Conservation (phyloP, 1,284 basidiomycete genomes). For the Golubevia sp. region DNA sequence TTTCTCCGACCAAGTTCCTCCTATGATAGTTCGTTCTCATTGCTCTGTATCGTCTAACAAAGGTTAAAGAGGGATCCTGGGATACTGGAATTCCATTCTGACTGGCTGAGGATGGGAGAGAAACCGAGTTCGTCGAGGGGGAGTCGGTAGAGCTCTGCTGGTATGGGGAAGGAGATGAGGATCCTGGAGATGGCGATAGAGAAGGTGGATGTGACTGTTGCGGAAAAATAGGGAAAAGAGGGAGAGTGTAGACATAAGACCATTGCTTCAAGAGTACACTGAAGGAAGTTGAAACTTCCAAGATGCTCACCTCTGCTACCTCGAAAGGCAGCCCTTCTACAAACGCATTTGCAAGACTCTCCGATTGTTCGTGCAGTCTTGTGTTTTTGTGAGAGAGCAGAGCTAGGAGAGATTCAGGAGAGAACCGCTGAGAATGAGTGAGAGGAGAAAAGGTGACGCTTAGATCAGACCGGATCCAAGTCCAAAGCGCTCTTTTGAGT, state of each 20-base stretch:
- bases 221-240: neutral
- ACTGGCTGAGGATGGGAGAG: neutral
- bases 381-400: constrained; percentile 27
- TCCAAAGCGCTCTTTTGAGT: no score
- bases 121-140: constrained; percentile 3
- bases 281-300: neutral
- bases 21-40: constrained; percentile 32
- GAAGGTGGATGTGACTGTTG: neutral
- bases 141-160: neutral
- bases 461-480: no score
- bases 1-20: constrained; percentile 29
- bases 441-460: neutral
- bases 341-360: constrained; percentile 48
- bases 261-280: neutral
- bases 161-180: constrained; percentile 13
- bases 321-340: constrained; percentile 35
- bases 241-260: neutral
- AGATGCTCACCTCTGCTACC: neutral
- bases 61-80: constrained; percentile 6
- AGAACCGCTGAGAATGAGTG: constrained; percentile 22
- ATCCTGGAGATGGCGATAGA: neutral
- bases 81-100: neutral
- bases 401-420: constrained; percentile 35
- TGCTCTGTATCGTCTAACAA: constrained; percentile 38
- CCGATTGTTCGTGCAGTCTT: constrained; percentile 38